A percentile compares a stretch with the other conserved stretches of the same genome.
phyloP scores from a whole-genome alignment of 345 rosid genomes.

The Citrus mangshanensis region DNA sequence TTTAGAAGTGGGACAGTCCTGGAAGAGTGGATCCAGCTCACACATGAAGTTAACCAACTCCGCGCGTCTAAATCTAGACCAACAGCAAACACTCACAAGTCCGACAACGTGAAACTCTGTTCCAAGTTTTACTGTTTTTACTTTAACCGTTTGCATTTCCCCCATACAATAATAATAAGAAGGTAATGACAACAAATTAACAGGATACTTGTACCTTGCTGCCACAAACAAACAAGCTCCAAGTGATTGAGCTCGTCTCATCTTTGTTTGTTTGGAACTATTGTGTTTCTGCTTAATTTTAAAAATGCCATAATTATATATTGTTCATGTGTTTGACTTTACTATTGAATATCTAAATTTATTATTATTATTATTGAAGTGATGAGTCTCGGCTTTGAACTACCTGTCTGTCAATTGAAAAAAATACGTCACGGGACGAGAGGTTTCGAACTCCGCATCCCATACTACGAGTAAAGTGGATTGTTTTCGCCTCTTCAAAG shows the following conservation, averaged over 20 bases:
- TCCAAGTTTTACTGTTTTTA: conserved; percentile 18
- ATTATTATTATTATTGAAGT: too few relatives aligned
- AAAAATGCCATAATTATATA: too few relatives aligned
- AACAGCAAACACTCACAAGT: conserved; percentile 3
- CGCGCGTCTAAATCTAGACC: conserved; percentile 31
- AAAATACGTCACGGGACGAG: too few relatives aligned
- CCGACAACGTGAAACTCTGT: conserved; percentile 12
- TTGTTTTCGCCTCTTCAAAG: too few relatives aligned
- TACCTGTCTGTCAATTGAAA: too few relatives aligned
- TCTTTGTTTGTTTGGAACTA: background rate
- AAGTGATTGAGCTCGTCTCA: background rate
- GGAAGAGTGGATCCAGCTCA: conserved; percentile 84
- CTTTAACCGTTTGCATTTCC: background rate
- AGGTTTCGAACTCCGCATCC: too few relatives aligned
- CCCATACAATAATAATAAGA: background rate
- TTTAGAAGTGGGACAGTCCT: conserved; percentile 50
- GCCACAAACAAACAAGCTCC: background rate
- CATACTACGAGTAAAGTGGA: too few relatives aligned
- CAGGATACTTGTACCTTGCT: background rate
- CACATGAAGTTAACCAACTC: conserved; percentile 40
- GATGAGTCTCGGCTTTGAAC: too few relatives aligned
- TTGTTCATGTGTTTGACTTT: too few relatives aligned
- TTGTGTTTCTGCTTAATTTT: background rate
- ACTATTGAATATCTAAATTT: too few relatives aligned
- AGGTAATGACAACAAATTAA: background rate